These are phyloP conservation scores for Amanita rubescens DNA, from an alignment of 768 basidiomycete species.

Conservation along the genomic window DNA sequence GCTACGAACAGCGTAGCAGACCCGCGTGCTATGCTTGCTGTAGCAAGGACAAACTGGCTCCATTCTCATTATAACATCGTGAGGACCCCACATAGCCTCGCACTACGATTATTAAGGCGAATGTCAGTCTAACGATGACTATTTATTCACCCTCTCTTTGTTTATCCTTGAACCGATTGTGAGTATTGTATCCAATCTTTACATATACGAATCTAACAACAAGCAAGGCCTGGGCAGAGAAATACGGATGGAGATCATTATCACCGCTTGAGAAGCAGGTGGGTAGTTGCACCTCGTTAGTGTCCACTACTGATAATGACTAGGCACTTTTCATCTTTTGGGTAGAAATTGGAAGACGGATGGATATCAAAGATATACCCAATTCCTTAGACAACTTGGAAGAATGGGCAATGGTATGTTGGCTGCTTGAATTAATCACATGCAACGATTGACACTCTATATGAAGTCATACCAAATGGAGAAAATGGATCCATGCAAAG, in stretches of 20 bases:
- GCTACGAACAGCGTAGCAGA: conserved; percentile 15
- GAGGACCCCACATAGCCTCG: conserved; percentile 9
- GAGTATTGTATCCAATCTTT: conserved; percentile 5
- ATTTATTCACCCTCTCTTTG: conserved; percentile 32
- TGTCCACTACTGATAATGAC: background rate
- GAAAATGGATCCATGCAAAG: no score
- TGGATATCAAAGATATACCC: conserved; percentile 43
- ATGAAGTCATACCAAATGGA: no score
- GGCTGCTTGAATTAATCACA: background rate
- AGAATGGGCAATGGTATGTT: conserved; percentile 32
- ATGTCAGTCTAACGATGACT: conserved; percentile 31
- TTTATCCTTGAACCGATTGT: conserved; percentile 34
- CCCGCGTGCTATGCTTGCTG: conserved; percentile 27
- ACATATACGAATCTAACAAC: background rate
- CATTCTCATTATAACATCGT: conserved; percentile 33
- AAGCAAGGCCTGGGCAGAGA: conserved; percentile 29
- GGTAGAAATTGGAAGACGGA: conserved; percentile 36
- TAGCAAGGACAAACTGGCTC: conserved; percentile 32
- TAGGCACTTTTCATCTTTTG: conserved; percentile 37
- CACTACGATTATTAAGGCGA: background rate
- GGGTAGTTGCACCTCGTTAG: background rate
- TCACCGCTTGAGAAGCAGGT: conserved; percentile 37
- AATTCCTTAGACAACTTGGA: conserved; percentile 28
- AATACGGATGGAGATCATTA: conserved; percentile 36
- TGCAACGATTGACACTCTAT: background rate